Percentiles rank a stretch among this genome's conserved stretches.
These are phyloP conservation scores for Lipomyces orientalis DNA, from an alignment of 805 yeast genomes.

Conservation along the genomic window DNA sequence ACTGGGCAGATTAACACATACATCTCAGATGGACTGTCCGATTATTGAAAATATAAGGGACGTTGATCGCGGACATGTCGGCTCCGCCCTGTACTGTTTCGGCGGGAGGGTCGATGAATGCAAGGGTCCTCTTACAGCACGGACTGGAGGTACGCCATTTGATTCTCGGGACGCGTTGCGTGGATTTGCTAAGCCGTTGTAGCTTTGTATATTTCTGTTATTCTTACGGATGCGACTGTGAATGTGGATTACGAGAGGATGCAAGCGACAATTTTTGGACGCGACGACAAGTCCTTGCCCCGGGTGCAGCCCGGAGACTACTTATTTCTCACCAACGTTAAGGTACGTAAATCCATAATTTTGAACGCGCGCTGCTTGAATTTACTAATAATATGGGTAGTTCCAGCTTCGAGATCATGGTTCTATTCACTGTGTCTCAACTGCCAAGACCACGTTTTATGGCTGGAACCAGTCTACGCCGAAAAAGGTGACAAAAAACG, in stretches of 20 bases:
- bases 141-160: neutral
- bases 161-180: neutral
- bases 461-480: neutral
- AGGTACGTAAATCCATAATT: neutral
- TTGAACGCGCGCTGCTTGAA: neutral
- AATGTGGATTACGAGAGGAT: neutral
- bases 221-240: neutral
- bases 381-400: neutral
- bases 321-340: neutral
- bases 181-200: neutral
- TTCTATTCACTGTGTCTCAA: neutral
- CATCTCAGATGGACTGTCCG: neutral
- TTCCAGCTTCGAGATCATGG: constrained; percentile 1
- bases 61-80: neutral
- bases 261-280: neutral
- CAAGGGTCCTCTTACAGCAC: neutral
- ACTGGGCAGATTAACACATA: neutral
- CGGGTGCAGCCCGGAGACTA: neutral
- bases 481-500: neutral
- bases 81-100: neutral
- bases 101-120: neutral
- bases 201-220: neutral
- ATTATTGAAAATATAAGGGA: neutral
- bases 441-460: neutral
- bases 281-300: neutral